phyloP scores from a whole-genome alignment of 352 stramenopile genomes.

The Pythium biforme region DNA sequence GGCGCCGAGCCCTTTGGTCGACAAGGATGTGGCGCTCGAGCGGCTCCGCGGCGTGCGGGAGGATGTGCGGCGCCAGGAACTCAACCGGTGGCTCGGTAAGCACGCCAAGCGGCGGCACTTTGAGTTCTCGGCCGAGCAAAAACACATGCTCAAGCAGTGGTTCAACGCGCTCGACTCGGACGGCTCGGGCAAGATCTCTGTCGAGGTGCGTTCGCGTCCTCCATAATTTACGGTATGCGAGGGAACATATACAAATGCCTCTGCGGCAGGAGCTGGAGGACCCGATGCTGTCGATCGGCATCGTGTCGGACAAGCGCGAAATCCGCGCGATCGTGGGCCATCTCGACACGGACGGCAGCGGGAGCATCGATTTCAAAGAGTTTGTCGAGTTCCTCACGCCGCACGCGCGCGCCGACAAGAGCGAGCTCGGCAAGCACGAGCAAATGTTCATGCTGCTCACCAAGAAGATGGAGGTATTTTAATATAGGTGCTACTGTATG shows the following conservation, averaged over 20 bases:
- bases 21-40: slow-evolving; percentile 23
- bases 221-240: no score
- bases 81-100: slow-evolving; percentile 69
- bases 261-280: slow-evolving; percentile 71
- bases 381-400: slow-evolving; percentile 78
- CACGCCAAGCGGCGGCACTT: slow-evolving; percentile 58
- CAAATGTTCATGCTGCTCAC: slow-evolving; percentile 74
- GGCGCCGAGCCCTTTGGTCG: slow-evolving; percentile 21
- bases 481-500: no score
- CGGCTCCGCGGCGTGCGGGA: slow-evolving; percentile 40
- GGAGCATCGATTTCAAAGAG: slow-evolving; percentile 76
- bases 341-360: slow-evolving; percentile 71
- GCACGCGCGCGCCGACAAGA: slow-evolving; percentile 41
- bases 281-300: slow-evolving; percentile 76
- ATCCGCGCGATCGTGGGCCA: slow-evolving; percentile 57
- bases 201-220: slow-evolving; percentile 37
- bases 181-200: slow-evolving; percentile 66
- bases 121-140: slow-evolving; percentile 70
- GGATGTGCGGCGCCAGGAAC: slow-evolving; percentile 54
- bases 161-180: slow-evolving; percentile 73
- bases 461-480: slow-evolving; percentile 79
- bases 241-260: no score
- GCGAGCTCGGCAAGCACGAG: slow-evolving; percentile 53
- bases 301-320: slow-evolving; percentile 64
- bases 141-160: slow-evolving; percentile 75